Evolutionary conservation across 164 flowering plant genomes (phyloP), one percentile per base, ranked within the genome.

Genomic region (Vitis labrusca): DNA sequence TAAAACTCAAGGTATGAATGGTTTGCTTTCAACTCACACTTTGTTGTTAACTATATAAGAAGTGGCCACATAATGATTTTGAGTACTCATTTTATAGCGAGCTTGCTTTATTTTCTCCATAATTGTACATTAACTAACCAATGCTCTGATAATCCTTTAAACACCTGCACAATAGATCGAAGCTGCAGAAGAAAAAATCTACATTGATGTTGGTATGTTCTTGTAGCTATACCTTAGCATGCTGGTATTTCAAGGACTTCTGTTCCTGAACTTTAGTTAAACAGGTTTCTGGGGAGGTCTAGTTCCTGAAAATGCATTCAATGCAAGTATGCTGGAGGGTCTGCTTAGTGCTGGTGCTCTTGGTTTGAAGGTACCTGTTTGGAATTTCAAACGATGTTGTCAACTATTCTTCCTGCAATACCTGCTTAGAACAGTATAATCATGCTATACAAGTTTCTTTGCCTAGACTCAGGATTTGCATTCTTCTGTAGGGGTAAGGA

Each of bases 231-330:
- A 9, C 57, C 27, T 47, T 16, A 7, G 27, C 12, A 23, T 27
- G 27, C 14, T 61, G 13, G 10, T 59, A 63, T 67, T 64, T 72
- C 1, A 23, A 48, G 64, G 13, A 62, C 10, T 16, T 17, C 4
- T 54, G 14, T 63, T 5, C 56, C 19, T 66, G 52, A 49, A 73
- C 29, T 30, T 1, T 37, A 30, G 9, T 57, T 9, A 44, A 60
- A 60, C 85, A 96, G 99, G 99, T 76, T 96, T 96, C 62, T 96
- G 98, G 99, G 99, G 99, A 74, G 99, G 99, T 63, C 84, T 96
- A 53, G 97, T 92, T 69, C 99, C 99, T 61, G 98, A 92, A 47
- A 96, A 96, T 86, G 98, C 99, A 65, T 82, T 85, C 68, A 91
- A 96, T 76, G 63, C 75, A 77, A 91, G 82, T 76, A 76, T 86